These are phyloP conservation scores for Murraya paniculata DNA, from an alignment of 345 rosid genomes.

Conservation along the genomic window DNA sequence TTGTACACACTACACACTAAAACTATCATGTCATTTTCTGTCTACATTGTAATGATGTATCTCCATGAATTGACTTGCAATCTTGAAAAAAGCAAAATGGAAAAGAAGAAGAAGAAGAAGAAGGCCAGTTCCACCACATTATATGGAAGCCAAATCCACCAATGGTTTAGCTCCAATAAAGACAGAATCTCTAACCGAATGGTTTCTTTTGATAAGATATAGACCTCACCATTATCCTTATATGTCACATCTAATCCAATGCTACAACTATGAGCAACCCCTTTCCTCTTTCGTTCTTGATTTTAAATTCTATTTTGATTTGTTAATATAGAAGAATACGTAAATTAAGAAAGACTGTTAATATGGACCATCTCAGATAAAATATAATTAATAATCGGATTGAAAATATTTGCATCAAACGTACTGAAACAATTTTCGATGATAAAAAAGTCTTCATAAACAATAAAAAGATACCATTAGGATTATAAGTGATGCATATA, in stretches of 20 bases:
- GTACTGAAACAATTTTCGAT: neutral
- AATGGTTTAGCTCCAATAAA: conserved; percentile 26
- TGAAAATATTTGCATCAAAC: neutral
- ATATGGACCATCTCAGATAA: neutral
- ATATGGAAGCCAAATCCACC: conserved; percentile 25
- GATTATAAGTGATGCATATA: too few species aligned
- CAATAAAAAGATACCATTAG: neutral
- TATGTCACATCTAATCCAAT: conserved; percentile 19
- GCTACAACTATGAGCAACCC: conserved; percentile 7
- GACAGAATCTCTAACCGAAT: conserved; percentile 37
- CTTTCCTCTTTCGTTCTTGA: neutral
- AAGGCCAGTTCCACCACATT: conserved; percentile 6
- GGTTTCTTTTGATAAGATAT: conserved; percentile 30
- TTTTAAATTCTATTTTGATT: neutral
- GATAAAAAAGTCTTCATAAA: neutral
- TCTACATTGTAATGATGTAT: conserved; percentile 2
- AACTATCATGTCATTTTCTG: conserved; percentile 2
- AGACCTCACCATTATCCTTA: conserved; percentile 35
- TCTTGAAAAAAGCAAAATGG: conserved; percentile 9
- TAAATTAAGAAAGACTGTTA: neutral
- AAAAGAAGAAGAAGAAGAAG: neutral
- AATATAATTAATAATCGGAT: neutral
- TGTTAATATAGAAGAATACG: neutral
- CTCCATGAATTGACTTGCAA: neutral
- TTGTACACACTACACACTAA: neutral